Conservation (phyloP, 805 yeast species). For the Schizosaccharomyces lindneri region DNA sequence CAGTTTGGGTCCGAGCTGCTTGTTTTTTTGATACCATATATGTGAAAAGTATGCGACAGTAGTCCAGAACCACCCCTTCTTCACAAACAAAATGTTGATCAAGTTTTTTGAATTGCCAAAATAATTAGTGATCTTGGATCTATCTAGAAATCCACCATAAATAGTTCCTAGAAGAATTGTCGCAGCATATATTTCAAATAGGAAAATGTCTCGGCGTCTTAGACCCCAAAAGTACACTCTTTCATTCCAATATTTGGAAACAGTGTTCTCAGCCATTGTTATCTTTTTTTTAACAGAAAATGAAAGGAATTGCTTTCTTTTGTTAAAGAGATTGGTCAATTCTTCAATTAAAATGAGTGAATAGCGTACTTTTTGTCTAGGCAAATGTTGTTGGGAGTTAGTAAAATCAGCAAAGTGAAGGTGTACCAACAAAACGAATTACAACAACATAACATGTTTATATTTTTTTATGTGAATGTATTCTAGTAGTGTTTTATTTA, state of each 20-base stretch:
- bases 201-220: neutral
- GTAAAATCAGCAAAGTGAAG: too few species aligned
- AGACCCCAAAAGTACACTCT: neutral
- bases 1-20: neutral
- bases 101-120: conserved; percentile 32
- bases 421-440: too few species aligned
- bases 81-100: conserved; percentile 52
- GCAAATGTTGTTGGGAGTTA: too few species aligned
- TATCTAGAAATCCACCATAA: neutral
- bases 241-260: neutral
- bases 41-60: conserved; percentile 17
- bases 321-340: too few species aligned
- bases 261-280: neutral
- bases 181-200: neutral
- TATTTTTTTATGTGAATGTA: too few species aligned
- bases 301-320: too few species aligned
- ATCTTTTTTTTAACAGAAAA: neutral
- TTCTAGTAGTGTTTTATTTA: too few species aligned
- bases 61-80: conserved; percentile 89
- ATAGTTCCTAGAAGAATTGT: neutral
- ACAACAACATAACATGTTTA: too few species aligned
- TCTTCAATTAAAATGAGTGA: too few species aligned
- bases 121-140: conserved; percentile 7
- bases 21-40: conserved; percentile 5
- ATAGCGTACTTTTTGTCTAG: too few species aligned